Evolutionary conservation across 2,329 filamentous ascomycete genomes (phyloP).

Genomic region (Colletotrichum lindemuthianum): DNA sequence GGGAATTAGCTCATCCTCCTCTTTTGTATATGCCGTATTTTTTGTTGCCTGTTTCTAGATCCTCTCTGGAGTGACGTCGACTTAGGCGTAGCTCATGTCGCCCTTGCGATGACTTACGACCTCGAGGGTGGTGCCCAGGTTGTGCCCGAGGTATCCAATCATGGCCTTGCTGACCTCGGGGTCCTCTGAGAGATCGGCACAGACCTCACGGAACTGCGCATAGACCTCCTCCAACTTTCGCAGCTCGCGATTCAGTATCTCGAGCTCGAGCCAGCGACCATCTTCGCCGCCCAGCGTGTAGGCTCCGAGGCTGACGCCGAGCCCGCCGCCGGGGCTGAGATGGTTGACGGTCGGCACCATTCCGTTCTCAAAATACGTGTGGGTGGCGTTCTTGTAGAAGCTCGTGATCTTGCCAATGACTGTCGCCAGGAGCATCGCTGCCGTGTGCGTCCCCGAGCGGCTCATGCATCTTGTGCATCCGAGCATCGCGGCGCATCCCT

Average conservation of each 20-base stretch:
- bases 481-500: slow-evolving; percentile 59
- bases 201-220: slow-evolving; percentile 54
- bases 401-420: slow-evolving; percentile 59
- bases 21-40: background rate
- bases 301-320: slow-evolving; percentile 54
- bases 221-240: slow-evolving; percentile 59
- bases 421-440: slow-evolving; percentile 60
- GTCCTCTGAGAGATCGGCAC: slow-evolving; percentile 51
- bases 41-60: background rate
- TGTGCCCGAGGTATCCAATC: slow-evolving; percentile 56
- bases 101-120: slow-evolving; percentile 51
- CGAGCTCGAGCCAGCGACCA: slow-evolving; percentile 57
- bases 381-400: slow-evolving; percentile 55
- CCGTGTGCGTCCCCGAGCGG: slow-evolving; percentile 54
- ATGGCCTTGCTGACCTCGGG: slow-evolving; percentile 56
- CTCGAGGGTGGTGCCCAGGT: slow-evolving; percentile 54
- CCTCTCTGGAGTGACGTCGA: background rate
- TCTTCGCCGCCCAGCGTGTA: slow-evolving; percentile 59
- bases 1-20: slow-evolving; percentile 3
- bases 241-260: slow-evolving; percentile 59
- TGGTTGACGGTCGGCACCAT: slow-evolving; percentile 32
- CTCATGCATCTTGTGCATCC: slow-evolving; percentile 56
- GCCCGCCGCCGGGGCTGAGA: slow-evolving; percentile 36
- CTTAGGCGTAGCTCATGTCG: slow-evolving; percentile 43
- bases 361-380: slow-evolving; percentile 50